These are phyloP conservation scores for Climacium dendroides DNA, from an alignment of 225 moss, liverwort and hornwort genomes.

Conservation along the genomic window DNA sequence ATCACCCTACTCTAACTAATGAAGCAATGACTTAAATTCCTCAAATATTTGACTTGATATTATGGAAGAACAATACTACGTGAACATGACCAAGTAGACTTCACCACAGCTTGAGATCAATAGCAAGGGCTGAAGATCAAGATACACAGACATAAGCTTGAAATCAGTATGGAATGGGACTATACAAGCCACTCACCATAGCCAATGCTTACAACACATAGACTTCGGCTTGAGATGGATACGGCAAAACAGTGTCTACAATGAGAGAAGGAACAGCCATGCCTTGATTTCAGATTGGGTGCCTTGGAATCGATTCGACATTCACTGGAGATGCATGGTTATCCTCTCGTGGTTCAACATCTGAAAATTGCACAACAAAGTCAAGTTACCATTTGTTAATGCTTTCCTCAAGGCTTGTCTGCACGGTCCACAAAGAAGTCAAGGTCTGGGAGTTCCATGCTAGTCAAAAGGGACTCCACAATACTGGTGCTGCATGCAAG, in stretches of 20 bases:
- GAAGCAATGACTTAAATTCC: neutral
- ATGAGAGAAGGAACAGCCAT: neutral
- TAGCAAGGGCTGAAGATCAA: too few relatives aligned
- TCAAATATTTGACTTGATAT: neutral
- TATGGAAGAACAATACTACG: neutral
- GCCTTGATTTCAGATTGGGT: too few relatives aligned
- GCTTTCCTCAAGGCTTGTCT: neutral
- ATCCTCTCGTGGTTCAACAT: neutral
- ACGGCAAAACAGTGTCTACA: neutral
- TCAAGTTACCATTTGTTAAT: neutral
- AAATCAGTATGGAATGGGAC: neutral
- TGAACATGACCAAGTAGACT: fast-evolving
- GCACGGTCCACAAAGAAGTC: neutral
- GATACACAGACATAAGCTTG: neutral
- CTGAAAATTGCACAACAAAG: neutral
- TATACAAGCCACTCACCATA: neutral
- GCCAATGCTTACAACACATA: neutral
- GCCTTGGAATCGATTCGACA: neutral
- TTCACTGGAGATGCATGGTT: neutral
- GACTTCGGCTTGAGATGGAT: neutral
- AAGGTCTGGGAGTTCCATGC: neutral
- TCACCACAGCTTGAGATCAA: neutral
- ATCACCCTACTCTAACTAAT: neutral
- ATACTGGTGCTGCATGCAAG: neutral
- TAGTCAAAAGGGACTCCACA: neutral